Base-by-base conservation (phyloP, 1,284 basidiomycete genomes). In the Cystobasidiaceae sp. region DNA sequence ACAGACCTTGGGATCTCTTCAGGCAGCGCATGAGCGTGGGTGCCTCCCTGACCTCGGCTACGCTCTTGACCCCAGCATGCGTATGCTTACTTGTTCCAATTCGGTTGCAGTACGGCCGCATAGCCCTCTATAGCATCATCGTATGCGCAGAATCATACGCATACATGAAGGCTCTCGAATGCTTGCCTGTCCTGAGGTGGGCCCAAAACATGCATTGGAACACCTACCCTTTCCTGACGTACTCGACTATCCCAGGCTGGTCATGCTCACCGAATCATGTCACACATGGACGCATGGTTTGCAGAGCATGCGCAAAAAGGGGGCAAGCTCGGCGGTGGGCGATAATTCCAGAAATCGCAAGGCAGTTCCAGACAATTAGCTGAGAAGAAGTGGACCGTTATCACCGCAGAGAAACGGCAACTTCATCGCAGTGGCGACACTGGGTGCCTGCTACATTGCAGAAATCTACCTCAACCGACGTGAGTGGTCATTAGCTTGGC, bases 351-450 rank as follows among this genome's bases (percentile, higher is more conserved):
- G 11, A n/a, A n/a, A n/a, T n/a, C n/a, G n/a, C n/a, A n/a, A n/a
- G n/a, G n/a, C n/a, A n/a, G n/a, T n/a, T n/a, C n/a, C n/a, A n/a
- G n/a, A n/a, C 4, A 33, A 8, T 33, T n/a, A n/a, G n/a, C n/a
- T n/a, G n/a, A n/a, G n/a, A n/a, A n/a, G n/a, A n/a, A n/a, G n/a
- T n/a, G n/a, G n/a, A n/a, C n/a, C n/a, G n/a, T 2, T 6, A 23
- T 5, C 15, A 7, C n/a, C 15, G 11, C 65, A 56, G 57, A 43
- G 52, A 21, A 37, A 33, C 32, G 39, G 71, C 4, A 64, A 71
- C 21, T 67, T 71, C 37, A 66, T 71, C 48, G 69, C 72, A 19
- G 28, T 64, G 15, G 68, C 58, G 2, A 66, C 70, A 44, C 34
- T 71, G 27, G 50, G 44, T 13, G 30, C 45, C 0, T 49, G 60